Conservation (phyloP, 768 basidiomycete genomes). For the Podaxis sp. region DNA sequence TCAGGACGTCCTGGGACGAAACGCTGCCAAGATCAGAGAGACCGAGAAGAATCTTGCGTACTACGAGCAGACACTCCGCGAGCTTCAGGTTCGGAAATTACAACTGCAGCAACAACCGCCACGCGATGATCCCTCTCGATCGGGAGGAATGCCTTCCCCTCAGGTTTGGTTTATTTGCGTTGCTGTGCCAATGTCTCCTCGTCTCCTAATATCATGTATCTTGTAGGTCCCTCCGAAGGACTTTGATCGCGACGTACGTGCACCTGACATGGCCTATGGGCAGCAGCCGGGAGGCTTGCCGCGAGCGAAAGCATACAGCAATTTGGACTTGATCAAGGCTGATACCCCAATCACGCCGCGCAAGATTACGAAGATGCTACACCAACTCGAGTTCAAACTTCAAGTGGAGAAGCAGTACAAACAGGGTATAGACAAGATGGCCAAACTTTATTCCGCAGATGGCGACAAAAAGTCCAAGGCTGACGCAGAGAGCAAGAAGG, state of each 20-base stretch:
- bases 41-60: conserved; percentile 81
- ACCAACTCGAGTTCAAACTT: conserved; percentile 98
- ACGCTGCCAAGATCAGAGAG: conserved; percentile 85
- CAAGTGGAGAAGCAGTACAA: conserved; percentile 99
- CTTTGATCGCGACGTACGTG: conserved; percentile 40
- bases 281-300: conserved; percentile 32
- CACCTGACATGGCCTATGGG: conserved; percentile 38
- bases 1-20: conserved; percentile 79
- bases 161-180: conserved; percentile 33
- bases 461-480: conserved; percentile 95
- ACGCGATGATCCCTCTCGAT: conserved; percentile 54
- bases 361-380: conserved; percentile 97
- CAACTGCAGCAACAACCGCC: conserved; percentile 49
- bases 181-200: background rate
- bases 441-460: conserved; percentile 91
- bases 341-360: conserved; percentile 95
- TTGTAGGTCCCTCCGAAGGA: conserved; percentile 55
- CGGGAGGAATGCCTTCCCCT: conserved; percentile 42
- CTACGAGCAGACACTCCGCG: conserved; percentile 82
- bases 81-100: conserved; percentile 74
- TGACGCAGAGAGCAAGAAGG: conserved; percentile 90
- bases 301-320: conserved; percentile 70
- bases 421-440: conserved; percentile 99
- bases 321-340: conserved; percentile 93
- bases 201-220: conserved; percentile 12